phyloP scores from a whole-genome alignment of 371 early-diverging fungal species.

The Syncephalis plumigaleata region DNA sequence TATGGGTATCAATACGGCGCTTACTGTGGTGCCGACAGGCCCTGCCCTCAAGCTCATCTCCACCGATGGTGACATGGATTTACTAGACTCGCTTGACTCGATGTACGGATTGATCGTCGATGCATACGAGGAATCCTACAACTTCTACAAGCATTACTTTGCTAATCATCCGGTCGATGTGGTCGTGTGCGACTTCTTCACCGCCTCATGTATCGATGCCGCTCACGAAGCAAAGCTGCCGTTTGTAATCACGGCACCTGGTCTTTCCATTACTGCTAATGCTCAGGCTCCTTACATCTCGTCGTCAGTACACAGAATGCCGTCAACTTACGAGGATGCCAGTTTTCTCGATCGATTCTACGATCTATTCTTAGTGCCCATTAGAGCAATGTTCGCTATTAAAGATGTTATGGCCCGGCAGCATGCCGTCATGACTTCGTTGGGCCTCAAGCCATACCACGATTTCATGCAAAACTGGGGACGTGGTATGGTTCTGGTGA shows the following conservation, averaged over 20 bases:
- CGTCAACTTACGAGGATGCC: not conserved
- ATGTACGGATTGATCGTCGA: too few relatives aligned
- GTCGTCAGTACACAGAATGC: too few relatives aligned
- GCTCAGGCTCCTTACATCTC: too few relatives aligned
- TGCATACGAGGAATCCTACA: too few relatives aligned
- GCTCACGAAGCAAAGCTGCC: not conserved
- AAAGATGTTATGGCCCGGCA: not conserved
- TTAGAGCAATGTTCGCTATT: not conserved
- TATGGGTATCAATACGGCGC: too few relatives aligned
- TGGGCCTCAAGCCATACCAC: not conserved
- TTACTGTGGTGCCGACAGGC: too few relatives aligned
- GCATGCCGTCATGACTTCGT: not conserved
- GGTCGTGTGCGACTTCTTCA: constrained; percentile 5
- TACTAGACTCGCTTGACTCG: too few relatives aligned
- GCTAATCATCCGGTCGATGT: constrained; percentile 1
- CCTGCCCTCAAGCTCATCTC: too few relatives aligned
- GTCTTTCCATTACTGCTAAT: not conserved
- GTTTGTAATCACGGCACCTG: not conserved
- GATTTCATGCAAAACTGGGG: not conserved
- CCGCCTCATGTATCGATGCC: constrained; percentile 1
- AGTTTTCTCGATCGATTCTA: not conserved
- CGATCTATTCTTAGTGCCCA: not conserved
- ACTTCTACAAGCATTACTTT: too few relatives aligned
- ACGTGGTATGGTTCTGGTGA: not conserved
- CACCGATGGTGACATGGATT: too few relatives aligned